Evolutionary conservation across 2,329 filamentous ascomycete species (phyloP), one percentile per base, ranked within the genome.

Genomic region (Ophiostoma tasmaniense): DNA sequence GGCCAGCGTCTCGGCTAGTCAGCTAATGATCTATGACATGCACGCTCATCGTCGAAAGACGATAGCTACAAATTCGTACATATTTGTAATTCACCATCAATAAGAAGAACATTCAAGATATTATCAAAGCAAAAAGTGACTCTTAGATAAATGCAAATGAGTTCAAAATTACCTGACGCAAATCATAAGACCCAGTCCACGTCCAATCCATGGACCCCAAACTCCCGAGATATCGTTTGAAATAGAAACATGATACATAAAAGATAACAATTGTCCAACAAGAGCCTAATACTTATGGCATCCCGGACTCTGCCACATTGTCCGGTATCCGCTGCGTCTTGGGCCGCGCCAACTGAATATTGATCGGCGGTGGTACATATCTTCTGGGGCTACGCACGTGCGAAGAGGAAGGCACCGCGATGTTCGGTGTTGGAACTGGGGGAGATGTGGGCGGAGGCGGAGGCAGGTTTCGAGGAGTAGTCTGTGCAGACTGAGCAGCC

Each of bases 1-100:
- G 89, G 89, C 0, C 83, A 86, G 52, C 83, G 89, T 66, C 79
- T 91, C 89, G 45, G 73, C 20, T 33, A 64, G 1, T 61, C 13
- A 8, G n/a, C 52, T 22, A 25, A 17, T 2, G 20, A 33, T 35
- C 1, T 28, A 8, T 33, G 55, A 45, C 22, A 61, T 61, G 28
- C 25, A 17, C 5, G 8, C 30, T 62, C 25, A 20, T 62, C 25
- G 30, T 20, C 55, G 11, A 55, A 61, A 33, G 17, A 61, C 20
- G 28, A 61, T 61, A 61, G 55, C 28, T 72, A 82, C 77, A 78
- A 33, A 73, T 22, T 52, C 22, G n/a, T 4, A 45, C 6, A 14
- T 28, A 33, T 37, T 3, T 14, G 13, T 61, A 33, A 61, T 13
- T 2, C 13, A 25, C 8, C 3, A 25, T 0, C 50, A 55, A 55